Percentiles rank a stretch among this genome's conserved stretches.
Evolutionary conservation across 176 grass and related monocot species (phyloP).

Genomic region (Hsuehochloa calcarea): DNA sequence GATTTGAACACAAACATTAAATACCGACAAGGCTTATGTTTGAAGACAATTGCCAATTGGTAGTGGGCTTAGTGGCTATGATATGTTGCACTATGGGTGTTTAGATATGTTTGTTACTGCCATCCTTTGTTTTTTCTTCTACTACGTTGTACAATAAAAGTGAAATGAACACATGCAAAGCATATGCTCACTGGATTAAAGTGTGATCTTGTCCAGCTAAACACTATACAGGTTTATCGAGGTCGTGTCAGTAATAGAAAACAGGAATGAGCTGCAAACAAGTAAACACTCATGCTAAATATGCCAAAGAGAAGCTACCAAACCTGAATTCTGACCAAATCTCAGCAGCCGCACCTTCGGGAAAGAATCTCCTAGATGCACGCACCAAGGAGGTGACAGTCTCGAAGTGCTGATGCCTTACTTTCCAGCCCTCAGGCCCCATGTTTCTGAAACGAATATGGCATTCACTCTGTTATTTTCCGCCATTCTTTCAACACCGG

Average conservation of each 20-base stretch:
- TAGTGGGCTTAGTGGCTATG: not conserved
- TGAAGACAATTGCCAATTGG: not conserved
- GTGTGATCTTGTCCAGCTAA: not conserved
- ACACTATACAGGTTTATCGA: not conserved
- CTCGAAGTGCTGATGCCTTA: conserved; percentile 81
- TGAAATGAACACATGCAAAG: not conserved
- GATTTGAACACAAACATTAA: not conserved
- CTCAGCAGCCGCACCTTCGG: conserved; percentile 76
- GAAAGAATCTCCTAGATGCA: conserved; percentile 77
- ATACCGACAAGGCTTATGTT: not conserved
- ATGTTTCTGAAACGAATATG: conserved; percentile 68
- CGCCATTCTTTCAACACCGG: not conserved
- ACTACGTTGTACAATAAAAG: not conserved
- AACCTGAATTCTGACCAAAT: conserved; percentile 97
- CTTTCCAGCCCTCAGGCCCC: conserved; percentile 95
- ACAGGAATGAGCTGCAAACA: not conserved
- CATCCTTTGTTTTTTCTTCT: not conserved
- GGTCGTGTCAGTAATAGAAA: not conserved
- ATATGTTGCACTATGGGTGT: not conserved
- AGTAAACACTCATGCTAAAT: conserved; percentile 5
- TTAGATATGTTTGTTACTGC: not conserved
- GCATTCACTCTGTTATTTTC: conserved; percentile 5
- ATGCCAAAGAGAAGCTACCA: conserved; percentile 2
- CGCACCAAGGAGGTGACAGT: conserved; percentile 71
- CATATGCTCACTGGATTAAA: not conserved